Conservation (phyloP, 2,329 filamentous ascomycete genomes). For the Claviceps fusiformis region DNA sequence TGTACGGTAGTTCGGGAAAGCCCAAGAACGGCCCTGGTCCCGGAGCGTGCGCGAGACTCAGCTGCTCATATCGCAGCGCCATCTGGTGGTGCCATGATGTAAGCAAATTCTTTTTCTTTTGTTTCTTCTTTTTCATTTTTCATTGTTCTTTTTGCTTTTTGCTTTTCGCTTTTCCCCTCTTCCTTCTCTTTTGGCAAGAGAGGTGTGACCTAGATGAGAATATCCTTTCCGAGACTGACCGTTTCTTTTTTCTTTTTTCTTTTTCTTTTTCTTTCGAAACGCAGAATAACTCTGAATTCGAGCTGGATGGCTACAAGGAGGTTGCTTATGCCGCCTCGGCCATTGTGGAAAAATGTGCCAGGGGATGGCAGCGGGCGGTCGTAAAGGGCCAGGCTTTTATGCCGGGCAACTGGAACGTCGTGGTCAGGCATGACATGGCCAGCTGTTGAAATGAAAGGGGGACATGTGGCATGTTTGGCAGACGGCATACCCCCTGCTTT, state of each 20-base stretch:
- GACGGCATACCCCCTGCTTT: too few species aligned
- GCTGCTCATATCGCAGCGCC: neutral
- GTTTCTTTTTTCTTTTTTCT: too few species aligned
- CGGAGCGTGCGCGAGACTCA: neutral
- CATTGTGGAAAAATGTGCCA: neutral
- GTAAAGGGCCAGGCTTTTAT: neutral
- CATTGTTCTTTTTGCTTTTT: too few species aligned
- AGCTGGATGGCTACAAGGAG: neutral
- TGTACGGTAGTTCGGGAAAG: neutral
- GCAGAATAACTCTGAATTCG: neutral
- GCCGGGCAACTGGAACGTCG: neutral
- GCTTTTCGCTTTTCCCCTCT: too few species aligned
- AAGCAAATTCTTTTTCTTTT: neutral
- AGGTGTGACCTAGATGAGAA: too few species aligned
- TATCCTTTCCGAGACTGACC: too few species aligned
- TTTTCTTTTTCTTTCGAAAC: too few species aligned
- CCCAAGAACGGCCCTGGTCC: neutral
- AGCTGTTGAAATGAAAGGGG: constrained; percentile 15
- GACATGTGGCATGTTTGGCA: too few species aligned
- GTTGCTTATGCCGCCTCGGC: neutral
- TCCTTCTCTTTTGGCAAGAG: too few species aligned
- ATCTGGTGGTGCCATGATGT: constrained; percentile 5
- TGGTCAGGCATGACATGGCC: neutral
- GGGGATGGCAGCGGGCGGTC: too few species aligned
- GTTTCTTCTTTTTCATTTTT: neutral